phyloP scores from a whole-genome alignment of 352 stramenopile genomes.

The Phytophthora sansomeana region DNA sequence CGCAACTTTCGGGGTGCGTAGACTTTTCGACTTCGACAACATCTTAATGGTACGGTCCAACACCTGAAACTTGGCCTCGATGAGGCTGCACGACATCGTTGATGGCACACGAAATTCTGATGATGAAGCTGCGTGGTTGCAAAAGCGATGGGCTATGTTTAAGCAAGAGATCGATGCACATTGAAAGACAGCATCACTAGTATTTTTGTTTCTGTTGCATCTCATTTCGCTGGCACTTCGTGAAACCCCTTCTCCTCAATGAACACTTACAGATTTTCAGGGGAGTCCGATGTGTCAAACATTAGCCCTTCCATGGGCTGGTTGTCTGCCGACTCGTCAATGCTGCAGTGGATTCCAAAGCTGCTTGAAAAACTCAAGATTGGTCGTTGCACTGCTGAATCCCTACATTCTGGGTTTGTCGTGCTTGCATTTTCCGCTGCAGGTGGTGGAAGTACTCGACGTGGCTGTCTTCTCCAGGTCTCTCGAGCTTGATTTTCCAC shows the following conservation, averaged over 20 bases:
- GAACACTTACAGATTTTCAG: slow-evolving; percentile 6
- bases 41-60: slow-evolving; percentile 61
- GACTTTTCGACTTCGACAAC: slow-evolving; percentile 43
- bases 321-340: slow-evolving; percentile 24
- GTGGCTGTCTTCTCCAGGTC: slow-evolving; percentile 53
- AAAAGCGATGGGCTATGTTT: slow-evolving; percentile 13
- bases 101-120: not conserved
- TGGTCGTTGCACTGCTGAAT: not conserved
- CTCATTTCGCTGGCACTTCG: slow-evolving; percentile 7
- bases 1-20: slow-evolving; percentile 32
- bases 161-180: not conserved
- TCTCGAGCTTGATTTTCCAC: slow-evolving; percentile 49
- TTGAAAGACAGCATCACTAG: slow-evolving; percentile 1
- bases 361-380: slow-evolving; percentile 48
- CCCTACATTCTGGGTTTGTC: not conserved
- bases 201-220: slow-evolving; percentile 33
- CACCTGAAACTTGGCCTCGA: slow-evolving; percentile 73
- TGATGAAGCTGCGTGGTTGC: slow-evolving; percentile 8
- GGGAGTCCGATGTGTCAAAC: slow-evolving; percentile 41
- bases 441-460: not conserved
- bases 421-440: not conserved
- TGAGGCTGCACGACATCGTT: slow-evolving; percentile 67
- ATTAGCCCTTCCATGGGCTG: slow-evolving; percentile 25
- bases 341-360: slow-evolving; percentile 35
- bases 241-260: not conserved